Percentiles rank a stretch among this genome's conserved stretches.
These are phyloP conservation scores for Emmonsiellopsis sp. DNA, from an alignment of 2,329 filamentous ascomycete genomes.

Conservation along the genomic window DNA sequence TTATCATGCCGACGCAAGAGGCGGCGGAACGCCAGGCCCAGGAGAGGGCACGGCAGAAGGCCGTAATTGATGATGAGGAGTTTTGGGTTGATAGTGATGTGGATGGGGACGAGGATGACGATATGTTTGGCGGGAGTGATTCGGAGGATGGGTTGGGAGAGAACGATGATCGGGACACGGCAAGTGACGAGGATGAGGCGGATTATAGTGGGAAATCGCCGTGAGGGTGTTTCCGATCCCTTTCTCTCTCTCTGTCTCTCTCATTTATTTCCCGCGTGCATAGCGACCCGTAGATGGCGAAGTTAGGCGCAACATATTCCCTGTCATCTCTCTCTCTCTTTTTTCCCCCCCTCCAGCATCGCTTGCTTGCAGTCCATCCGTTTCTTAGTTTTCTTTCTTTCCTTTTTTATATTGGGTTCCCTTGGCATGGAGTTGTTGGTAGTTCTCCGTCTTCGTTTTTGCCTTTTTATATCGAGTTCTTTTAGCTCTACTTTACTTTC, in stretches of 20 bases:
- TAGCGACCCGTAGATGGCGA: background rate
- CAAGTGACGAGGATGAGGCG: conserved; percentile 34
- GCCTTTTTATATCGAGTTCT: too few relatives aligned
- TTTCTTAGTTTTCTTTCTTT: too few relatives aligned
- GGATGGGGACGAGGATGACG: conserved; percentile 65
- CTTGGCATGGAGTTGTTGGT: too few relatives aligned
- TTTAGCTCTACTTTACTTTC: too few relatives aligned
- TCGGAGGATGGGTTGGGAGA: conserved; percentile 39
- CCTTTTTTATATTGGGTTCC: too few relatives aligned
- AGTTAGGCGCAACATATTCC: background rate
- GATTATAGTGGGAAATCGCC: background rate
- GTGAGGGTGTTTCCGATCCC: too few relatives aligned
- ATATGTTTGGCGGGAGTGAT: conserved; percentile 70
- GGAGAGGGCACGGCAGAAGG: background rate
- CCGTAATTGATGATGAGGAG: conserved; percentile 53
- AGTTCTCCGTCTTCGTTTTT: too few relatives aligned
- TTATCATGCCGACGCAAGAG: conserved; percentile 69
- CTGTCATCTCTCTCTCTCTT: background rate
- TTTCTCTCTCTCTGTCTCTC: background rate
- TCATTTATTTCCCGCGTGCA: background rate
- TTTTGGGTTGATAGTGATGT: conserved; percentile 70
- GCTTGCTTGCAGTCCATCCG: too few relatives aligned
- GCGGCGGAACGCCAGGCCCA: conserved; percentile 31
- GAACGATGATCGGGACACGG: conserved; percentile 40
- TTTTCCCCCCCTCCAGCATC: too few relatives aligned